Percentiles rank a stretch among this genome's conserved stretches.
Conservation (phyloP, 495 filamentous ascomycete species). For the Xylaria palmicola region DNA sequence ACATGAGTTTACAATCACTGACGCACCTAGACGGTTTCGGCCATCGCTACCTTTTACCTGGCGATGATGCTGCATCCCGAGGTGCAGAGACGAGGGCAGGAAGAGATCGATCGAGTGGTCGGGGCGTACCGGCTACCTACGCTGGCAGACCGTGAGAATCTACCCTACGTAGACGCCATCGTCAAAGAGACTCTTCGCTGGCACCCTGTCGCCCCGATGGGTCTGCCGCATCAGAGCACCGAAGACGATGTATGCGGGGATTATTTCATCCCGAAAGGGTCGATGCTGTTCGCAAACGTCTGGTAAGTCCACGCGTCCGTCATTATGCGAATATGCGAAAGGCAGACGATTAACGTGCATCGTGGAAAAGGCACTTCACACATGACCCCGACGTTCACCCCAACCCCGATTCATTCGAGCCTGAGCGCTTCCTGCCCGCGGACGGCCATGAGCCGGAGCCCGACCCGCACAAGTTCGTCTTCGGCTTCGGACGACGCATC, state of each 20-base stretch:
- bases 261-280: slow-evolving; percentile 50
- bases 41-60: slow-evolving; percentile 45
- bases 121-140: slow-evolving; percentile 45
- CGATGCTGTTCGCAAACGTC: slow-evolving; percentile 32
- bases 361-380: slow-evolving; percentile 29
- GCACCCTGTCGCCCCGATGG: slow-evolving; percentile 44
- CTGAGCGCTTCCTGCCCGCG: slow-evolving; percentile 36
- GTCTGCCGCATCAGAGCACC: slow-evolving; percentile 43
- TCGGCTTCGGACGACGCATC: slow-evolving; percentile 54
- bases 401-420: slow-evolving; percentile 45
- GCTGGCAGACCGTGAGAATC: slow-evolving; percentile 35
- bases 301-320: slow-evolving; percentile 22
- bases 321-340: too few species aligned
- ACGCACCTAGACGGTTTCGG: slow-evolving; percentile 31
- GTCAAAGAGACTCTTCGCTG: slow-evolving; percentile 48
- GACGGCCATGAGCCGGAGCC: slow-evolving; percentile 38
- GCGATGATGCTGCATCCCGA: slow-evolving; percentile 47
- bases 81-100: slow-evolving; percentile 37
- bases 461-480: slow-evolving; percentile 43
- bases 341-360: background rate
- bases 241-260: slow-evolving; percentile 51
- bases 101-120: slow-evolving; percentile 53
- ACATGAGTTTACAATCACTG: background rate
- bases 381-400: slow-evolving; percentile 36
- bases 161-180: slow-evolving; percentile 46